A percentile compares a stretch with the other conserved stretches of the same genome.
Evolutionary conservation across 2,329 filamentous ascomycete species (phyloP).

Genomic region (Ophiostoma novo-ulmi): DNA sequence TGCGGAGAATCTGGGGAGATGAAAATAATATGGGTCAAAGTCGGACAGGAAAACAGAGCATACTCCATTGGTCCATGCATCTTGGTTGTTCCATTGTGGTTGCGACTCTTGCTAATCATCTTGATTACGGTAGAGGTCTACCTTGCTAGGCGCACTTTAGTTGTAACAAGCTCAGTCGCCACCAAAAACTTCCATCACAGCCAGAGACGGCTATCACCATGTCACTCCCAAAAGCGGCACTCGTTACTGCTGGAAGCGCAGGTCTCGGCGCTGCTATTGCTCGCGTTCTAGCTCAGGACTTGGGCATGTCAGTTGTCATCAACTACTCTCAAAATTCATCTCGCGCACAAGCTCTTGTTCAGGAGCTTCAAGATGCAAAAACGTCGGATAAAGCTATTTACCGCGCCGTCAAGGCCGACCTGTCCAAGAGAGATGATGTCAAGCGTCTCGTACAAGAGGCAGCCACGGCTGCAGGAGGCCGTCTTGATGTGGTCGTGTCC

Average conservation of each 20-base stretch:
- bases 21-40: not conserved
- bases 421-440: constrained; percentile 56
- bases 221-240: constrained; percentile 31
- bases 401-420: constrained; percentile 59
- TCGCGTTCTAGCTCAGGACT: constrained; percentile 59
- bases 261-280: constrained; percentile 67
- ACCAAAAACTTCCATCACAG: not conserved
- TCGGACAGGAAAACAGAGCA: not conserved
- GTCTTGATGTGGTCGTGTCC: constrained; percentile 70
- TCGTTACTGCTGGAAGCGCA: constrained; percentile 51
- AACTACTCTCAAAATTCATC: constrained; percentile 64
- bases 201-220: not conserved
- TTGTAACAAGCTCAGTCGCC: not conserved
- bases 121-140: too few relatives aligned
- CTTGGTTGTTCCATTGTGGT: not conserved
- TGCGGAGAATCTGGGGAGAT: constrained; percentile 6
- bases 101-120: not conserved
- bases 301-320: constrained; percentile 63
- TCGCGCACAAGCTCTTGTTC: constrained; percentile 54
- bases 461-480: constrained; percentile 52
- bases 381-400: constrained; percentile 31
- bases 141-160: not conserved
- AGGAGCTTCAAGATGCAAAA: constrained; percentile 40
- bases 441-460: constrained; percentile 54
- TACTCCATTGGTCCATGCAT: not conserved